Percentiles rank a stretch among this genome's conserved stretches.
phyloP scores from a whole-genome alignment of 805 yeast species.

The Wickerhamiella slavikovae region DNA sequence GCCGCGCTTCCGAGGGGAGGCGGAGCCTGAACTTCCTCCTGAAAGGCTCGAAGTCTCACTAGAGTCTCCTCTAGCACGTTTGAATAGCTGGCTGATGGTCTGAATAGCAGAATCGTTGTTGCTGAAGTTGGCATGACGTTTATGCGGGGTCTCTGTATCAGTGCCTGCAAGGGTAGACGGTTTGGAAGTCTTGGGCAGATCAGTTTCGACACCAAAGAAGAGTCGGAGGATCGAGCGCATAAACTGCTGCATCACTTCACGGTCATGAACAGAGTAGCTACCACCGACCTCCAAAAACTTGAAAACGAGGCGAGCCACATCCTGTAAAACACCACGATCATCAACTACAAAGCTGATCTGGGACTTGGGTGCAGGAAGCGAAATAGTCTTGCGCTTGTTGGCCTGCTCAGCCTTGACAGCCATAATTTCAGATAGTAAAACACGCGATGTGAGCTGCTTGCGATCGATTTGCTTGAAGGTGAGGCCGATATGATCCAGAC shows the following conservation, averaged over 20 bases:
- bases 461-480: slow-evolving; percentile 95
- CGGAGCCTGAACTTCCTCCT: no score
- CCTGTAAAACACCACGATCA: slow-evolving; percentile 52
- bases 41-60: no score
- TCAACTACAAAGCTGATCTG: slow-evolving; percentile 41
- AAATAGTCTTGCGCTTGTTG: slow-evolving; percentile 69
- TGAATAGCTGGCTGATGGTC: slow-evolving; percentile 26
- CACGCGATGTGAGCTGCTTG: slow-evolving; percentile 74
- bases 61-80: slow-evolving; percentile 13
- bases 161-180: slow-evolving; percentile 7
- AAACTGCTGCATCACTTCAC: slow-evolving; percentile 54
- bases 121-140: not conserved
- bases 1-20: no score
- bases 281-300: slow-evolving; percentile 48
- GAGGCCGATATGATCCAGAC: slow-evolving; percentile 84
- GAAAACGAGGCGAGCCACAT: slow-evolving; percentile 46
- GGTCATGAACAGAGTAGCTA: slow-evolving; percentile 59
- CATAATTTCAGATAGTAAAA: slow-evolving; percentile 74
- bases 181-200: slow-evolving; percentile 8
- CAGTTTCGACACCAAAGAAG: slow-evolving; percentile 32
- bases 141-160: not conserved
- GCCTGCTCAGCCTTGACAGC: slow-evolving; percentile 81
- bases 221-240: slow-evolving; percentile 47
- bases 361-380: slow-evolving; percentile 70
- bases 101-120: not conserved